Base-by-base conservation (phyloP, 805 yeast genomes). In the Tetrapisispora pingtungensis region DNA sequence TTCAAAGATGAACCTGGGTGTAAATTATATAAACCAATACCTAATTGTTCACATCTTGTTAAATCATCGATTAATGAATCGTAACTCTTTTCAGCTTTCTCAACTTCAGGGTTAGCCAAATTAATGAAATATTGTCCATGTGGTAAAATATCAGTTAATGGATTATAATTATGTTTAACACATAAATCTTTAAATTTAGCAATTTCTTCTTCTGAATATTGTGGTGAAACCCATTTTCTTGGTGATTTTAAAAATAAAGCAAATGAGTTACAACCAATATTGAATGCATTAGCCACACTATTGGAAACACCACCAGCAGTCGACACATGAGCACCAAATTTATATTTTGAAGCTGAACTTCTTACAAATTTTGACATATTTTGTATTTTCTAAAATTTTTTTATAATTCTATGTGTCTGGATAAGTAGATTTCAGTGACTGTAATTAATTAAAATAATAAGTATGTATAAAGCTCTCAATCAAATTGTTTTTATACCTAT, bases 121-220 rank as follows among this genome's bases (percentile, higher is more conserved):
- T 93, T 93, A 59, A 93, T 89, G 55, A 93, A 80, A 61, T 89
- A 93, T 20, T 95, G 87, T 1, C 96, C 97, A 63, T 93, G 98
- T 0, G 98, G 97, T 40, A 93, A 70, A 41, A 87, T 73, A 56
- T 89, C 96, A 7, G 81, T 82, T 44, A 74, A 59, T 3, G 95
- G 81, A 59, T 87, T 75, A 62, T 79, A 89, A 1, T 80, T 77
- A 57, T 72, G 71, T 44, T 75, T 65, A 43, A 71, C 66, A 59
- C 96, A 87, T 18, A 78, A 67, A 7, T 68, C 66, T 49, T 73
- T 73, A 66, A 93, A 93, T 49, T 77, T 75, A 3, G 59, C 62
- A 10, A 81, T 80, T 58, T 86, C 96, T 20, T 77, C 81, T 15
- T 71, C 71, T 13, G 80, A 72, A 49, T 80, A 75, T 47, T 77